These are phyloP conservation scores for Chlorella ohadii DNA, from an alignment of 139 green algal species.

Conservation along the genomic window DNA sequence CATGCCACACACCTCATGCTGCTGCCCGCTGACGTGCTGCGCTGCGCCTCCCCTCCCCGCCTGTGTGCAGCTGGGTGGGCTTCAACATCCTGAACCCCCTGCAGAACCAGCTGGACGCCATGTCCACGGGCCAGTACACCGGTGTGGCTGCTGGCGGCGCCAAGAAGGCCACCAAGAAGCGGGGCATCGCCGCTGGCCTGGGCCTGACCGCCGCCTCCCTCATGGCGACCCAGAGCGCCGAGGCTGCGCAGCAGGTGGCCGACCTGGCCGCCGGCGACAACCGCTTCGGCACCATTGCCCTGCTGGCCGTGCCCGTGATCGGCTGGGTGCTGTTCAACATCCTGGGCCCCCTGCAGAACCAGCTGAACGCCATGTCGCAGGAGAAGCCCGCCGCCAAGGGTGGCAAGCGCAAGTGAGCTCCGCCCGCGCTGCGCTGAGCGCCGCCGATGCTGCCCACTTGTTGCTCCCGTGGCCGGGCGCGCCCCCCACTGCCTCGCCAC, in stretches of 20 bases:
- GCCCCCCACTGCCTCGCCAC: too few relatives aligned
- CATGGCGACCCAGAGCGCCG: conserved; percentile 52
- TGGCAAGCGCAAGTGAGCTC: not conserved
- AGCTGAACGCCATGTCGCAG: conserved; percentile 32
- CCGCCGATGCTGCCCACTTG: conserved; percentile 41
- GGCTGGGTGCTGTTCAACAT: conserved; percentile 52
- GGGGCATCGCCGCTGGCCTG: conserved; percentile 34
- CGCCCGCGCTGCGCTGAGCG: not conserved
- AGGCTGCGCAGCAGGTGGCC: conserved; percentile 79
- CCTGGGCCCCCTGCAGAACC: conserved; percentile 34
- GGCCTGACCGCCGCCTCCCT: conserved; percentile 51
- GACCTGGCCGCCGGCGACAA: conserved; percentile 63
- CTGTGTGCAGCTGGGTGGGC: not conserved
- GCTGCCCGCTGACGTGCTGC: not conserved
- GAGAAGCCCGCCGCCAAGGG: conserved; percentile 13
- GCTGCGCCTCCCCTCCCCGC: not conserved
- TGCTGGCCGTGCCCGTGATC: conserved; percentile 33
- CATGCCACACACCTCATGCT: too few relatives aligned
- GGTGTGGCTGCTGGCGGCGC: not conserved
- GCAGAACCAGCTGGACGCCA: conserved; percentile 28
- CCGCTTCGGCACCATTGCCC: conserved; percentile 30
- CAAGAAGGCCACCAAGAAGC: conserved; percentile 8
- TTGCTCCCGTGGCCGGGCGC: not conserved
- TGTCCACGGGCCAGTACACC: not conserved
- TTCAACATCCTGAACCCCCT: conserved; percentile 25